These are phyloP conservation scores for Ophiostoma novo-ulmi DNA, from an alignment of 2,329 filamentous ascomycete species.

Conservation along the genomic window DNA sequence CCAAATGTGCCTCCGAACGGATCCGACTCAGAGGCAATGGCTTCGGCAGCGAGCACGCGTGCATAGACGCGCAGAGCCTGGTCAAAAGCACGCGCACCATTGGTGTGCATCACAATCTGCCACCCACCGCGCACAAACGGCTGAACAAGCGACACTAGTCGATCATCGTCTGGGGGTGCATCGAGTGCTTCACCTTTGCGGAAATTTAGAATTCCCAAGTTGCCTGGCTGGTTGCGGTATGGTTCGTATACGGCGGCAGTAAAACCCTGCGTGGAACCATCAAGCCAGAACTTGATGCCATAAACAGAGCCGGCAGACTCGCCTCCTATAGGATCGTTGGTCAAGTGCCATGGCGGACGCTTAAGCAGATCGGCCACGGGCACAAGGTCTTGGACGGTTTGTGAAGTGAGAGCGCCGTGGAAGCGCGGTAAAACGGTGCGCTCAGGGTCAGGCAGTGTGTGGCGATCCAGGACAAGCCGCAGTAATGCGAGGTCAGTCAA, in stretches of 20 bases:
- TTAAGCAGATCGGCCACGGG: background rate
- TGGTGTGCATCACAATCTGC: slow-evolving; percentile 27
- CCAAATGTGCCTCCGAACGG: background rate
- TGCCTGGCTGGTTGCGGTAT: background rate
- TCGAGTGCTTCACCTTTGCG: background rate
- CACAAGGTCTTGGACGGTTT: background rate
- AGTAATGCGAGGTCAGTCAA: slow-evolving; percentile 22
- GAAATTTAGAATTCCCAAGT: background rate
- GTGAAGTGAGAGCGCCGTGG: background rate
- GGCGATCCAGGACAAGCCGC: background rate
- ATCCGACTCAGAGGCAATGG: background rate
- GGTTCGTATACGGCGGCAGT: background rate
- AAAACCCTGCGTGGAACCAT: background rate
- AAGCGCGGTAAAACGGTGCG: background rate
- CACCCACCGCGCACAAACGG: slow-evolving; percentile 24
- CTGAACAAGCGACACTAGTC: slow-evolving; percentile 20
- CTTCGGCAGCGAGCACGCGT: slow-evolving; percentile 22
- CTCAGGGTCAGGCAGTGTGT: background rate
- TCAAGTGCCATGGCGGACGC: background rate
- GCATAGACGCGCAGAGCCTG: slow-evolving; percentile 24
- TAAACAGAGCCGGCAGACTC: background rate
- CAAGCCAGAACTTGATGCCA: background rate
- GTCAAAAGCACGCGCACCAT: slow-evolving; percentile 23
- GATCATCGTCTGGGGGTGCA: slow-evolving; percentile 9
- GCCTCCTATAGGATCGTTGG: background rate